Evolutionary conservation across 2,329 filamentous ascomycete genomes (phyloP).

Genomic region (Aspergillus melleus): DNA sequence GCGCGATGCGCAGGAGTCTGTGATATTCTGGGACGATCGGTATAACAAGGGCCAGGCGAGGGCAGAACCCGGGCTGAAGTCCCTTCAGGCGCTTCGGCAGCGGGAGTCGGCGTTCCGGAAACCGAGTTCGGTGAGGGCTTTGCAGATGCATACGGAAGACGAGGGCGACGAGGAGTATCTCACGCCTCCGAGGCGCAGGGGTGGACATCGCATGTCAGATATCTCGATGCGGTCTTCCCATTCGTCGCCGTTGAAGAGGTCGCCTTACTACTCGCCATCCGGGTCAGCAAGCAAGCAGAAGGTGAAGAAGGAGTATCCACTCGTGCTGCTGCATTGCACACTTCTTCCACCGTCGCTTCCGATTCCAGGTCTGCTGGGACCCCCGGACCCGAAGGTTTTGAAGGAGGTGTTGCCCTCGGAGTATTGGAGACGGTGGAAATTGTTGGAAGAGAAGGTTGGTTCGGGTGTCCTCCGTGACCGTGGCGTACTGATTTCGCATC

Average conservation of each 20-base stretch:
- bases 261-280: slow-evolving; percentile 36
- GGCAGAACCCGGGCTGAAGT: slow-evolving; percentile 17
- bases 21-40: slow-evolving; percentile 20
- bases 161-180: slow-evolving; percentile 43
- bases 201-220: slow-evolving; percentile 29
- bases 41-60: slow-evolving; percentile 5
- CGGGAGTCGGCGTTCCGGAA: slow-evolving; percentile 44
- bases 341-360: slow-evolving; percentile 55
- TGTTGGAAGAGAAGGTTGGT: slow-evolving; percentile 54
- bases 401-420: slow-evolving; percentile 50
- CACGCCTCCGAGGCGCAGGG: slow-evolving; percentile 34
- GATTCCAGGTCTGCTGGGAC: slow-evolving; percentile 40
- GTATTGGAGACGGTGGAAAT: slow-evolving; percentile 49
- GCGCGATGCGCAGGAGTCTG: slow-evolving; percentile 20
- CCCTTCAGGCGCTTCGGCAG: slow-evolving; percentile 31
- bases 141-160: slow-evolving; percentile 47
- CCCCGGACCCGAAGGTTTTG: slow-evolving; percentile 45
- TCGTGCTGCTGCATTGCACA: slow-evolving; percentile 62
- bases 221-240: slow-evolving; percentile 34
- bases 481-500: slow-evolving; percentile 63
- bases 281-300: slow-evolving; percentile 32
- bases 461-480: slow-evolving; percentile 58
- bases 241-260: slow-evolving; percentile 33
- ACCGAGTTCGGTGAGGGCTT: slow-evolving; percentile 46
- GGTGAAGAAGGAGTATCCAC: slow-evolving; percentile 51